These are phyloP conservation scores for Didymella keratinophila DNA, from an alignment of 2,329 filamentous ascomycete species.

Conservation along the genomic window DNA sequence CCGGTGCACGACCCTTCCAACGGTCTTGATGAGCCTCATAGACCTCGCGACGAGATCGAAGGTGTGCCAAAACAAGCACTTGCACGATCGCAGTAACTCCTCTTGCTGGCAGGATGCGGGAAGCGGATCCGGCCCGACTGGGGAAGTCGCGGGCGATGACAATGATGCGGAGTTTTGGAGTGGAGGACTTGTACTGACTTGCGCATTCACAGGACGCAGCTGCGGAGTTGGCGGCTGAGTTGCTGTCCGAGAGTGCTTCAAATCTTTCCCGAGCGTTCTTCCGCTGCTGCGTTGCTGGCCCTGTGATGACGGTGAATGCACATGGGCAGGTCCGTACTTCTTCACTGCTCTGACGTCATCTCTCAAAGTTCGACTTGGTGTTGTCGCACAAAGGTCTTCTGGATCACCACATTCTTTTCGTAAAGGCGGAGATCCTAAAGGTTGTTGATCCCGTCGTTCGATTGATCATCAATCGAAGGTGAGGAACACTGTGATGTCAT, in stretches of 20 bases:
- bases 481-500: slow-evolving; percentile 23
- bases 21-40: slow-evolving; percentile 17
- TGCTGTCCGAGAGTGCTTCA: neutral
- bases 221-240: neutral
- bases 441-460: neutral
- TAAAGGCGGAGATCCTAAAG: neutral
- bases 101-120: slow-evolving; percentile 6
- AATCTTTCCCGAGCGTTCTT: neutral
- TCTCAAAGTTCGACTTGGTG: neutral
- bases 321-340: neutral
- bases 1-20: slow-evolving; percentile 1
- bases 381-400: neutral
- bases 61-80: neutral
- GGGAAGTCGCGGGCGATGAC: neutral
- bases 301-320: neutral
- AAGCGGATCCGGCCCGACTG: slow-evolving; percentile 20
- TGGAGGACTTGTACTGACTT: neutral
- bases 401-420: neutral
- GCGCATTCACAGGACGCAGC: neutral
- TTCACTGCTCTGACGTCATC: slow-evolving; percentile 1
- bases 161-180: slow-evolving; percentile 6
- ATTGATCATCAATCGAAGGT: neutral
- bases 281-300: neutral
- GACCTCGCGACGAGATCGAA: slow-evolving; percentile 15
- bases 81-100: slow-evolving; percentile 18